A percentile compares a stretch with the other conserved stretches of the same genome.
Evolutionary conservation across 2,329 filamentous ascomycete species (phyloP).

Genomic region (Colletotrichum orchidophilum): DNA sequence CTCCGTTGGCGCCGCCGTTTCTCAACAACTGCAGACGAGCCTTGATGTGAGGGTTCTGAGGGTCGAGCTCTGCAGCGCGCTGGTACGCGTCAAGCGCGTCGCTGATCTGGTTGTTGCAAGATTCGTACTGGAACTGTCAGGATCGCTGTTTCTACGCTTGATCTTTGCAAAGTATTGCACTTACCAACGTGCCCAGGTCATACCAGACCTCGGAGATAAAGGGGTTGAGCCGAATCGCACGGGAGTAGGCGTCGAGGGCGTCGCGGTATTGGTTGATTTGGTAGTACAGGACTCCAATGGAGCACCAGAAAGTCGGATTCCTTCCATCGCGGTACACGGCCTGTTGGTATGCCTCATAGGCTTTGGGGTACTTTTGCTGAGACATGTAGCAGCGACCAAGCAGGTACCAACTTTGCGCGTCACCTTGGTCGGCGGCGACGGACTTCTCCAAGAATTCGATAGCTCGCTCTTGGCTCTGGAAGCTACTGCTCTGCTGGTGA

Average conservation of each 20-base stretch:
- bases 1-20: conserved; percentile 78
- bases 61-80: conserved; percentile 92
- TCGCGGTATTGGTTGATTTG: conserved; percentile 99
- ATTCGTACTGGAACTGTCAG: conserved; percentile 79
- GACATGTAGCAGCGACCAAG: conserved; percentile 99
- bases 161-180: conserved; percentile 46
- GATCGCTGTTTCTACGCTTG: conserved; percentile 13
- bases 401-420: conserved; percentile 98
- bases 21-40: conserved; percentile 90
- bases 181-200: conserved; percentile 92
- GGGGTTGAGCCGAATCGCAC: conserved; percentile 94
- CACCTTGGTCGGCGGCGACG: conserved; percentile 89
- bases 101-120: conserved; percentile 97
- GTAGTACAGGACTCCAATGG: conserved; percentile 98
- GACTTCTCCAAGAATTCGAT: conserved; percentile 98
- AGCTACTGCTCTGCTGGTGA: conserved; percentile 93
- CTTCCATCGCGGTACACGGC: conserved; percentile 97
- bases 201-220: conserved; percentile 99
- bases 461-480: conserved; percentile 91
- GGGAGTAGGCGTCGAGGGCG: conserved; percentile 95
- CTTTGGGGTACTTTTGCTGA: conserved; percentile 98
- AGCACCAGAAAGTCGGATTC: conserved; percentile 99
- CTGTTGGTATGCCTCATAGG: conserved; percentile 98
- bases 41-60: conserved; percentile 94
- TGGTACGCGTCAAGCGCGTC: conserved; percentile 97